Conservation (phyloP, 768 basidiomycete species). For the Leccinum aurantiacum region DNA sequence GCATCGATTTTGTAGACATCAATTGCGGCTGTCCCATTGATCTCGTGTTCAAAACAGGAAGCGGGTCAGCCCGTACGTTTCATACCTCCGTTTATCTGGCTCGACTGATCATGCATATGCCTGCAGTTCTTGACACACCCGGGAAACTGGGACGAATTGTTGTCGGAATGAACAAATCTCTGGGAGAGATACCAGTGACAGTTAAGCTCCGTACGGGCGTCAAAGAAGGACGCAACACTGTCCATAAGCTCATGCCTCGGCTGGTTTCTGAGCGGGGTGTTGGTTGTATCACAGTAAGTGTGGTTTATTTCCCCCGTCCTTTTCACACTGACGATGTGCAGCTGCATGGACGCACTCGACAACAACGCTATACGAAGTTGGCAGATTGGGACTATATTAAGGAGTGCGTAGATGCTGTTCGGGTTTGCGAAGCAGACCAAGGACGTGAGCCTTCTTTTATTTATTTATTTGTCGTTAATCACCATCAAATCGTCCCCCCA, state of each 20-base stretch:
- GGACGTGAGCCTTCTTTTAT: constrained; percentile 51
- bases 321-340: constrained; percentile 32
- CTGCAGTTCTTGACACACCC: constrained; percentile 76
- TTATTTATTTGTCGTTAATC: background rate
- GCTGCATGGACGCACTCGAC: constrained; percentile 95
- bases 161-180: constrained; percentile 85
- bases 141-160: constrained; percentile 84
- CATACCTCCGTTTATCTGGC: background rate
- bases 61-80: constrained; percentile 74
- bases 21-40: constrained; percentile 99
- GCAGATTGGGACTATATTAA: constrained; percentile 97
- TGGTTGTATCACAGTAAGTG: constrained; percentile 43
- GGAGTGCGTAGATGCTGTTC: constrained; percentile 78
- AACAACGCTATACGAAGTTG: constrained; percentile 89
- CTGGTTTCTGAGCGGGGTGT: constrained; percentile 53
- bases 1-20: constrained; percentile 89
- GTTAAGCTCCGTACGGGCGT: constrained; percentile 93
- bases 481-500: constrained; percentile 25
- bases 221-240: constrained; percentile 80
- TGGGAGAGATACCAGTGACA: constrained; percentile 90
- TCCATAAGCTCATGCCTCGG: constrained; percentile 90
- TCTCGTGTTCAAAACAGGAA: constrained; percentile 87
- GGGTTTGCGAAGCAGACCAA: constrained; percentile 67
- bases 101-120: background rate
- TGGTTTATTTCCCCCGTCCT: background rate